A percentile compares a stretch with the other conserved stretches of the same genome.
Conservation (phyloP, 2,329 filamentous ascomycete genomes). For the Xylariaceae sp. region DNA sequence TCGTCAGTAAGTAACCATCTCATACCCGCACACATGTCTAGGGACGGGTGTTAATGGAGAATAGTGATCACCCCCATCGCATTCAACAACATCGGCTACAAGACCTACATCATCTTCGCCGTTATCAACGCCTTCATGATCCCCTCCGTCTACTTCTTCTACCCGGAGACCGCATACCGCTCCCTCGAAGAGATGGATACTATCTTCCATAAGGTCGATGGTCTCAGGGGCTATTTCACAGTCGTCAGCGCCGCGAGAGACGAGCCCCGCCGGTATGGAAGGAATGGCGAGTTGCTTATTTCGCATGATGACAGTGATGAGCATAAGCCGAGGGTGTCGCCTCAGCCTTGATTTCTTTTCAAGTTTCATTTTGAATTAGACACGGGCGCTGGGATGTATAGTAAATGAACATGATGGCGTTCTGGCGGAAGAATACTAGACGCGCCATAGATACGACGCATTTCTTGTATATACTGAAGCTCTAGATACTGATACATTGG, state of each 20-base stretch:
- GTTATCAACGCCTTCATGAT: slow-evolving; percentile 59
- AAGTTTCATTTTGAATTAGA: no score
- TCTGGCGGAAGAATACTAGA: no score
- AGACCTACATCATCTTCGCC: slow-evolving; percentile 62
- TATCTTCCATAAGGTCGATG: slow-evolving; percentile 55
- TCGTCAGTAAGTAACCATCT: slow-evolving; percentile 40
- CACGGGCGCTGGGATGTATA: background rate
- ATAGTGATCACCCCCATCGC: slow-evolving; percentile 53
- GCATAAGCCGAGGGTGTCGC: slow-evolving; percentile 27
- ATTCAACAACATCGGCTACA: slow-evolving; percentile 52
- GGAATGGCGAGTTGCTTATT: slow-evolving; percentile 54
- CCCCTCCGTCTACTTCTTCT: slow-evolving; percentile 55
- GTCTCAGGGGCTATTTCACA: slow-evolving; percentile 36
- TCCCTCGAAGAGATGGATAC: slow-evolving; percentile 62
- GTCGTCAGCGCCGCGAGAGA: slow-evolving; percentile 40
- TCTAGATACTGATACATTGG: no score
- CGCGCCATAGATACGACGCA: no score
- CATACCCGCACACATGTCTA: background rate
- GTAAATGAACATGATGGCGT: background rate
- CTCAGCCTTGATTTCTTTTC: background rate
- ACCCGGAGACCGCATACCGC: slow-evolving; percentile 59
- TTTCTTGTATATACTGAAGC: no score
- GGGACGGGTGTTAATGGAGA: background rate
- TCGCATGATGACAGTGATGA: slow-evolving; percentile 40
- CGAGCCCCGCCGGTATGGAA: slow-evolving; percentile 53